Evolutionary conservation across 805 yeast species (phyloP), one percentile per base, ranked within the genome.

Genomic region (Kuraishia molischiana): DNA sequence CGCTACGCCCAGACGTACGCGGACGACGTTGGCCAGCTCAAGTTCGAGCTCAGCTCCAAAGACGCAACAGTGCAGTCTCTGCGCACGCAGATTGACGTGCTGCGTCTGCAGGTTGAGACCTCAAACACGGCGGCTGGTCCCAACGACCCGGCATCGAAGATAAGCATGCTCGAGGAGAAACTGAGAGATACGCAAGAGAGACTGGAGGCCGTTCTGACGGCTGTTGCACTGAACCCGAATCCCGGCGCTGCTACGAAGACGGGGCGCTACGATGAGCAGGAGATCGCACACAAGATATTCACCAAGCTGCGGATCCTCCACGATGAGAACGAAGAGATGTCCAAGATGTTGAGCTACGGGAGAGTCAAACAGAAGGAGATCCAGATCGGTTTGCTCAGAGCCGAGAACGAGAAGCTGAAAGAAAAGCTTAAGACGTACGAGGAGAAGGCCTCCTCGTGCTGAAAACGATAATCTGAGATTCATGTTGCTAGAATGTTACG

Each of bases 341-440:
- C 79, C 43, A 74, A 74, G 47, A 75, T 83, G 78, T 55, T 84
- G 9, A 77, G 87, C 44, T 79, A 69, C 55, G 85, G 95, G n/a
- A 77, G 78, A 52, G 69, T 83, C 32, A 80, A 79, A 50, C 85
- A 84, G 49, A 62, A 76, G 43, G 73, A 78, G 41, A 72, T 84
- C 31, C 85, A 81, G 54, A 53, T 82, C 31, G 85, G 82, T 15
- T 52, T 84, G 35, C 56, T 80, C 35, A 70, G 70, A 41, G 55
- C 58, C 32, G 75, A 76, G 46, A 69, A 71, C 46, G 58, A 55
- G 29, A 74, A 72, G 39, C 54, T 77, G 35, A 63, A 63, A 41
- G 59, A 47, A 28, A 54, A 61, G 49, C 46, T 59, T 3, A 31
- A 46, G 13, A 54, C 53, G 39, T 34, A 56, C 19, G 31, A 24